These are phyloP conservation scores for Diaporthe citri DNA, from an alignment of 2,329 filamentous ascomycete genomes.

Conservation along the genomic window DNA sequence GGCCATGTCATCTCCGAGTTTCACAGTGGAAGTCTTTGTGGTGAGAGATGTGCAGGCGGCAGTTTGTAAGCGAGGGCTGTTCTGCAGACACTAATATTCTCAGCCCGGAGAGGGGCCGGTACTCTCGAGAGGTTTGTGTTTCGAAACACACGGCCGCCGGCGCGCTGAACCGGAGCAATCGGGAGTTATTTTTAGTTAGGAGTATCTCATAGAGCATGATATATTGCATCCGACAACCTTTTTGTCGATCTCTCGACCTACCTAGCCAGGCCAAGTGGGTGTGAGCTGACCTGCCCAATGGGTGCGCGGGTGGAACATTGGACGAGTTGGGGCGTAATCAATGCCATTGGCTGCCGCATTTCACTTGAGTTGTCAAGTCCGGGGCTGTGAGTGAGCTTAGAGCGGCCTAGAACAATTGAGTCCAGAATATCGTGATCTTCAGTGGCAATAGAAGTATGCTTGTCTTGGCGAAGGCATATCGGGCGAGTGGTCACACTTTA, in stretches of 20 bases:
- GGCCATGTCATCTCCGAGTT: too few relatives aligned
- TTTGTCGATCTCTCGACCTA: not conserved
- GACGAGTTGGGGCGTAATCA: not conserved
- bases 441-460: not conserved
- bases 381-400: not conserved
- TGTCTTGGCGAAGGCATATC: not conserved
- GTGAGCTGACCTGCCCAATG: not conserved
- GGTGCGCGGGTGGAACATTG: not conserved
- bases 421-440: not conserved
- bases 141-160: not conserved
- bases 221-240: not conserved
- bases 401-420: not conserved
- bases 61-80: not conserved
- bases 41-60: not conserved
- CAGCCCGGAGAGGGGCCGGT: too few relatives aligned
- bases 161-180: not conserved
- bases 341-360: not conserved
- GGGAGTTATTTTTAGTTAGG: not conserved
- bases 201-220: not conserved
- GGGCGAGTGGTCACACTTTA: not conserved
- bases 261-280: too few relatives aligned
- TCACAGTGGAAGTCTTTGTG: not conserved
- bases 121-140: accelerated
- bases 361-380: not conserved
- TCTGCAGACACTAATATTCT: not conserved